These are phyloP conservation scores for Xylaria sp. DNA, from an alignment of 2,329 filamentous ascomycete genomes.

Conservation along the genomic window DNA sequence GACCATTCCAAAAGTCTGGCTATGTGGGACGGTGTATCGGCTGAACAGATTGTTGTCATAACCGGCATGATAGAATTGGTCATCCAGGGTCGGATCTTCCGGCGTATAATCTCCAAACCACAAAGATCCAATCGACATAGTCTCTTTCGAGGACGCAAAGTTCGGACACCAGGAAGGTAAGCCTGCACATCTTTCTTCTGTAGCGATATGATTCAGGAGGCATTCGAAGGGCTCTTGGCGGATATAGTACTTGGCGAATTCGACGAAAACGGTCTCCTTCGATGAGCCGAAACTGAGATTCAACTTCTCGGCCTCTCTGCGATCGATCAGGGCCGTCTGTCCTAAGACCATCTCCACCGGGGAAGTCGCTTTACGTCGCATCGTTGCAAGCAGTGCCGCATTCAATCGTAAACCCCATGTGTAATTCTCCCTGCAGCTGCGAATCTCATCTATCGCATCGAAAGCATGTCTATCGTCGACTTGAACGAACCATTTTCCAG, in stretches of 20 bases:
- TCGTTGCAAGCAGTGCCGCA: background rate
- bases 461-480: background rate
- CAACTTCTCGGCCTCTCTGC: background rate
- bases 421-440: background rate
- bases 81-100: background rate
- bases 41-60: background rate
- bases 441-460: background rate
- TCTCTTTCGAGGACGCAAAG: background rate
- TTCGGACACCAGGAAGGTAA: background rate
- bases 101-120: background rate
- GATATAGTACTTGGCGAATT: slow-evolving; percentile 1
- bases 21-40: background rate
- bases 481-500: background rate
- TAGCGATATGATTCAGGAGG: background rate
- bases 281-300: background rate
- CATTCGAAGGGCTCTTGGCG: background rate
- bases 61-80: background rate
- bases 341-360: background rate
- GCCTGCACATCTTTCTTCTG: background rate
- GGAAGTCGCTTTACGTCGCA: background rate
- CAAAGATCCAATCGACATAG: background rate
- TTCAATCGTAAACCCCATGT: background rate
- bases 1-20: background rate
- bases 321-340: background rate
- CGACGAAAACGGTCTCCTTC: background rate